These are phyloP conservation scores for Hemerocallis citrina DNA, from an alignment of 106 monocot genomes.

Conservation along the genomic window DNA sequence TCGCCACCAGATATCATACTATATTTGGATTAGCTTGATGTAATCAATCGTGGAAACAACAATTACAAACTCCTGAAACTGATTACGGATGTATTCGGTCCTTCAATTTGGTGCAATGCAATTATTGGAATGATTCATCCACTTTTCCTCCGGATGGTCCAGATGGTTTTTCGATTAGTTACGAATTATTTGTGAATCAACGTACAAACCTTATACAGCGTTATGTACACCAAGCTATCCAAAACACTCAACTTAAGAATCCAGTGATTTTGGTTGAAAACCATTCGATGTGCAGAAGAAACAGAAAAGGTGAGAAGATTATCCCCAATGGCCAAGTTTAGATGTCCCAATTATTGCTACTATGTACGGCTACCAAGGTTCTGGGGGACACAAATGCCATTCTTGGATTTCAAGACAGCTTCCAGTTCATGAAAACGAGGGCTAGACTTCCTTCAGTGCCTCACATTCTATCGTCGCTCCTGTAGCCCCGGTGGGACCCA, in stretches of 20 bases:
- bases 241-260: slow-evolving; percentile 44
- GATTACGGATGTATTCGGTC: slow-evolving; percentile 69
- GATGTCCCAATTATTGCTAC: slow-evolving; percentile 57
- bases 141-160: slow-evolving; percentile 52
- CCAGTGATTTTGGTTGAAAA: slow-evolving; percentile 76
- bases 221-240: slow-evolving; percentile 43
- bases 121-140: slow-evolving; percentile 80
- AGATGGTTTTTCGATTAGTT: slow-evolving; percentile 45
- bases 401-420: slow-evolving; percentile 58
- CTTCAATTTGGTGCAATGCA: slow-evolving; percentile 86
- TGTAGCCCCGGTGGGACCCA: slow-evolving; percentile 35
- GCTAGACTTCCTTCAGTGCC: slow-evolving; percentile 64
- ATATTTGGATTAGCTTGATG: slow-evolving; percentile 75
- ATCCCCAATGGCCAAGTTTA: slow-evolving; percentile 60
- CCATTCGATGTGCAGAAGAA: slow-evolving; percentile 46
- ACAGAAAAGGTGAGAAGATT: slow-evolving; percentile 58
- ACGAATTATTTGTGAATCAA: slow-evolving; percentile 34
- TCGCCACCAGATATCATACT: slow-evolving; percentile 79
- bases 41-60: slow-evolving; percentile 19
- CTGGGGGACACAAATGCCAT: slow-evolving; percentile 60
- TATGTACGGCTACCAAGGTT: slow-evolving; percentile 67
- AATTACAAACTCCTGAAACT: slow-evolving; percentile 68
- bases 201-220: slow-evolving; percentile 36
- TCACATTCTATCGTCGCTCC: slow-evolving; percentile 79
- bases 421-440: slow-evolving; percentile 22